phyloP scores from a whole-genome alignment of 2,329 filamentous ascomycete species.

The Coleophoma crateriformis region DNA sequence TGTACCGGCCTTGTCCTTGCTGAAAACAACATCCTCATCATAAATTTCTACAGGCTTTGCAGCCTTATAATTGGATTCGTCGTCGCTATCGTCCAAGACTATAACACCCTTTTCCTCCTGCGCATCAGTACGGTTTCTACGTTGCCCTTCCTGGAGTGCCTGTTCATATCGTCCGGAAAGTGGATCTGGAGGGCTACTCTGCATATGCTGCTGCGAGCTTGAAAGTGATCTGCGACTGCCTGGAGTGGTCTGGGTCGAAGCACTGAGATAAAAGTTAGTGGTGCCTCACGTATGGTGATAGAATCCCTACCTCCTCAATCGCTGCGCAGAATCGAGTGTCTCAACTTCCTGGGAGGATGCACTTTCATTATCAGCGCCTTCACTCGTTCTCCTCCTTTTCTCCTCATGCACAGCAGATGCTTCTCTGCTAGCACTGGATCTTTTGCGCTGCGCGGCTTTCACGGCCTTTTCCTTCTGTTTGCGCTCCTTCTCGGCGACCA shows the following conservation, averaged over 20 bases:
- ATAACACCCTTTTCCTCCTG: constrained; percentile 12
- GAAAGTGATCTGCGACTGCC: constrained; percentile 11
- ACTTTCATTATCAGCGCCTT: constrained; percentile 7
- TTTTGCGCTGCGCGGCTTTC: constrained; percentile 18
- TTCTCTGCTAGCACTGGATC: constrained; percentile 17
- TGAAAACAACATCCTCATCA: too few species aligned
- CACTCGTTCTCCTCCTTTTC: constrained; percentile 19
- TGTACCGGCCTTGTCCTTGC: too few species aligned
- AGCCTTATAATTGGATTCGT: constrained; percentile 2
- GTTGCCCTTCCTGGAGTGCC: constrained; percentile 9
- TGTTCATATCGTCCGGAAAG: constrained; percentile 13
- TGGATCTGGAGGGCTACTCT: constrained; percentile 6
- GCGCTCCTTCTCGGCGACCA: constrained; percentile 33
- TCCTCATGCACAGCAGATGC: constrained; percentile 4
- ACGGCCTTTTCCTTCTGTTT: constrained; percentile 25
- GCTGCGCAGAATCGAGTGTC: too few species aligned
- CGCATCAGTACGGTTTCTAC: constrained; percentile 1
- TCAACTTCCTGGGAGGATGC: constrained; percentile 2
- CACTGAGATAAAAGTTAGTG: constrained; percentile 5
- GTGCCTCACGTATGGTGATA: too few species aligned
- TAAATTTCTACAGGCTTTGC: neutral
- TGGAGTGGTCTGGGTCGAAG: constrained; percentile 14
- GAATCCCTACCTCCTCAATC: neutral
- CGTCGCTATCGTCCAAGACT: constrained; percentile 14
- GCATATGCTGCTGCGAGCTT: constrained; percentile 1